Conservation (phyloP, 2,329 filamentous ascomycete genomes). For the Botrytis tulipae region DNA sequence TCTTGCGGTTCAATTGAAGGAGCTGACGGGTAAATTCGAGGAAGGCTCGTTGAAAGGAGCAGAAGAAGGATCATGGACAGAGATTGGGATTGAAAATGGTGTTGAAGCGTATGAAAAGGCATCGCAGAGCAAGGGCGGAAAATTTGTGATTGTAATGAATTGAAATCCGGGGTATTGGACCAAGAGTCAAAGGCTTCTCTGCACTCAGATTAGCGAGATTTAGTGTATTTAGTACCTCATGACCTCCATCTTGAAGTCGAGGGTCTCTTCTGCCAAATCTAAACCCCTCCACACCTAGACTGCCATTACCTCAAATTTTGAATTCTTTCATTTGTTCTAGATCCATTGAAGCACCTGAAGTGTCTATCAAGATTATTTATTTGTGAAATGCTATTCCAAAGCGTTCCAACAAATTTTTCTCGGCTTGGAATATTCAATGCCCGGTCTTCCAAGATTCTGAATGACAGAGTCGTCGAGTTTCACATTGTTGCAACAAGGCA, state of each 20-base stretch:
- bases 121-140: conserved; percentile 24
- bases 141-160: conserved; percentile 32
- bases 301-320: neutral
- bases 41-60: conserved; percentile 21
- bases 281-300: neutral
- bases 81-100: conserved; percentile 29
- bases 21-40: conserved; percentile 45
- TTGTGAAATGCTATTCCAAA: neutral
- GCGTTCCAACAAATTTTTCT: neutral
- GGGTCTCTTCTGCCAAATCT: neutral
- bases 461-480: neutral
- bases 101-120: conserved; percentile 31
- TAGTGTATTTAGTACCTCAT: neutral
- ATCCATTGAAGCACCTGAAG: neutral
- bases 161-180: neutral
- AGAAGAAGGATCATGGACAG: conserved; percentile 26
- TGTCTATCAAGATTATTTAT: rapidly evolving
- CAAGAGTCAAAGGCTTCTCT: rapidly evolving
- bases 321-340: rapidly evolving
- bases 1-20: conserved; percentile 41
- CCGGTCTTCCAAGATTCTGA: neutral
- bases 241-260: neutral
- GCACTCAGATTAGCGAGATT: neutral
- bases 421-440: neutral
- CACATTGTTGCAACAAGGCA: neutral